Base-by-base conservation (phyloP, 2,329 filamentous ascomycete genomes). In the Claviceps sp. region DNA sequence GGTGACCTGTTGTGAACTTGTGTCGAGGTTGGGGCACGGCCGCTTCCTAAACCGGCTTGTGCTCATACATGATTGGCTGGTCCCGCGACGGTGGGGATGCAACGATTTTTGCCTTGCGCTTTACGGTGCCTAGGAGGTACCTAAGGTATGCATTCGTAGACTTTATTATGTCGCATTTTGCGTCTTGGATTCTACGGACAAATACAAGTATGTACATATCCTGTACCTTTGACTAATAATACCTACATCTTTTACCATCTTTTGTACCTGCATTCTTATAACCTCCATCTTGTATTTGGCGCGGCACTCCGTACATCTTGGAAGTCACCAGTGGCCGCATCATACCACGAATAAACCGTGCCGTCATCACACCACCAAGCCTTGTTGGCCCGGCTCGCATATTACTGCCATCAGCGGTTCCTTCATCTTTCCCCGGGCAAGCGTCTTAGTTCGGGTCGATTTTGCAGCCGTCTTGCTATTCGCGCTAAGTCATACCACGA, bases 341-440 rank as follows among this genome's bases (percentile, higher is more conserved):
- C 41, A 13, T 17, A 39, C 45, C 47, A 49, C 47, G 40, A 48
- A 24, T 22, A 50, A 41, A 24, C 41, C 42, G 22, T 41, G 43
- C 30, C 30, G 30, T 34, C 30, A 11, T 34, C 30, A 34, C 30
- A 34, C 30, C 30, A 34, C 10, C 30, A 10, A 34, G 30, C 30
- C 30, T 34, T 34, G 30, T 34, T 34, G 34, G 24, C 49, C 38
- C 41, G 34, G 37, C 46, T 30, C 37, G 48, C 41, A 46, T 38
- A 47, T 38, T 44, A 43, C 47, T 41, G 30, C 50, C 47, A 26
- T 26, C 42, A 50, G 45, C 16, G 41, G 34, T 42, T 54, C 37
- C 42, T 26, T 16, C 22, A 50, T 30, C 48, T 42, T 11, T n/a
- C 40, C 24, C 44, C 22, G 30, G 41, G 41, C 51, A 26, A 19